A percentile compares a stretch with the other conserved stretches of the same genome.
Conservation (phyloP, 2,329 filamentous ascomycete species). For the Nemania abortiva region DNA sequence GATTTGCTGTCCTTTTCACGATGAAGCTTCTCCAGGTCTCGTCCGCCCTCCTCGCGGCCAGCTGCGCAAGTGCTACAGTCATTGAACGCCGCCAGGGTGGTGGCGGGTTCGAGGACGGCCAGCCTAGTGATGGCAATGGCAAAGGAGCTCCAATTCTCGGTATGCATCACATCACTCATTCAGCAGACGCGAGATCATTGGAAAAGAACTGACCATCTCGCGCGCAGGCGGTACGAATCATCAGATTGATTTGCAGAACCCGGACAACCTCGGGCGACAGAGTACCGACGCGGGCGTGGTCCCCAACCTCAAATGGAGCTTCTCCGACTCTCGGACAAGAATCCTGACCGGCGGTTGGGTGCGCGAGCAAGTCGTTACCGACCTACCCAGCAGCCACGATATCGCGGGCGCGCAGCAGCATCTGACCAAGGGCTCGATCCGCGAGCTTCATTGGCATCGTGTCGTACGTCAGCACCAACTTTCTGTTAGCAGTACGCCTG, state of each 20-base stretch:
- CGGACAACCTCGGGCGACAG: constrained; percentile 71
- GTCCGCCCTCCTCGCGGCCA: constrained; percentile 40
- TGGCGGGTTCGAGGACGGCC: constrained; percentile 61
- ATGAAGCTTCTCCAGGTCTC: constrained; percentile 43
- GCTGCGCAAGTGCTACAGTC: constrained; percentile 38
- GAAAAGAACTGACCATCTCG: constrained; percentile 17
- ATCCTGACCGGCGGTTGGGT: constrained; percentile 75
- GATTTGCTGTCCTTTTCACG: constrained; percentile 10
- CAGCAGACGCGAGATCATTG: no score
- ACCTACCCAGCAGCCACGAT: constrained; percentile 73
- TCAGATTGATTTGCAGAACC: constrained; percentile 71
- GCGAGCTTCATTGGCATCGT: constrained; percentile 76
- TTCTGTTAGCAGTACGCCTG: not conserved
- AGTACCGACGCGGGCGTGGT: constrained; percentile 73
- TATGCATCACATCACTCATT: constrained; percentile 50
- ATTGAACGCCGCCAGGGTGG: constrained; percentile 45
- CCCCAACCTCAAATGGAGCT: constrained; percentile 76
- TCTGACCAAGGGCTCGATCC: constrained; percentile 72
- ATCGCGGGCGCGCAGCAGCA: constrained; percentile 77
- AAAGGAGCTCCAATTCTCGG: constrained; percentile 70
- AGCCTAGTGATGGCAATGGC: constrained; percentile 68
- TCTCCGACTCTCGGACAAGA: constrained; percentile 74
- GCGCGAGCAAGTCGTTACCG: constrained; percentile 74
- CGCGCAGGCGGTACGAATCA: constrained; percentile 71
- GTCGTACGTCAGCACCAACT: constrained; percentile 60